Evolutionary conservation across 139 green algal genomes (phyloP), one percentile per base, ranked within the genome.

Genomic region (Bryopsis sp.): DNA sequence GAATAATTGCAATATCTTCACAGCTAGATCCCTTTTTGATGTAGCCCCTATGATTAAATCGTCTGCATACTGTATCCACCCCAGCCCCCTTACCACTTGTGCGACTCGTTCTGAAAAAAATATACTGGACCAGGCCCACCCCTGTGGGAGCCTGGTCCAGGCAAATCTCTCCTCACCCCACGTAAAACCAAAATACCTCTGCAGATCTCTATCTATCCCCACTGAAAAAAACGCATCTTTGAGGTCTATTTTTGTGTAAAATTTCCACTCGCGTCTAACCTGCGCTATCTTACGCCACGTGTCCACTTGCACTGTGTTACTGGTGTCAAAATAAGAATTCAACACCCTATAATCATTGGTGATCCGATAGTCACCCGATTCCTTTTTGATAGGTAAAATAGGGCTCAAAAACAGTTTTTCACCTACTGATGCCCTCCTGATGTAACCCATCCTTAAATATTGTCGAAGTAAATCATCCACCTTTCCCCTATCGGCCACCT

Each of bases 161-260:
- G 15, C 11, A 19, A 54, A 54, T 11, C 43, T 11, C 43, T 54
- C 15, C 15, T 26, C 43, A 54, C 43, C 15, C 15, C 11, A 54
- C 15, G 43, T 54, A 19, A 54, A 54, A 26, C 43, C 43, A 19
- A 54, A 19, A 11, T 26, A 19, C 19, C 19, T 11, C 15, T 11
- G 19, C 15, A 54, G 43, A 54, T 26, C 43, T 19, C 19, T 19
- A 54, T 54, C 43, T 19, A 54, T 19, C 43, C 15, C 15, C 43
- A 54, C 43, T 54, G 15, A 11, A 54, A 54, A 54, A 54, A 54
- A 54, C 15, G 43, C 43, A 54, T 54, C 43, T 54, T 54, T 54
- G 15, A 54, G 19, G 43, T 54, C 43, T 54, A 54, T 54, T 54
- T 54, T 19, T 19, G 19, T 54, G 19, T 26, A 54, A 19, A 26